These are phyloP conservation scores for Carpinus fangiana DNA, from an alignment of 306 rosid species.

Conservation along the genomic window DNA sequence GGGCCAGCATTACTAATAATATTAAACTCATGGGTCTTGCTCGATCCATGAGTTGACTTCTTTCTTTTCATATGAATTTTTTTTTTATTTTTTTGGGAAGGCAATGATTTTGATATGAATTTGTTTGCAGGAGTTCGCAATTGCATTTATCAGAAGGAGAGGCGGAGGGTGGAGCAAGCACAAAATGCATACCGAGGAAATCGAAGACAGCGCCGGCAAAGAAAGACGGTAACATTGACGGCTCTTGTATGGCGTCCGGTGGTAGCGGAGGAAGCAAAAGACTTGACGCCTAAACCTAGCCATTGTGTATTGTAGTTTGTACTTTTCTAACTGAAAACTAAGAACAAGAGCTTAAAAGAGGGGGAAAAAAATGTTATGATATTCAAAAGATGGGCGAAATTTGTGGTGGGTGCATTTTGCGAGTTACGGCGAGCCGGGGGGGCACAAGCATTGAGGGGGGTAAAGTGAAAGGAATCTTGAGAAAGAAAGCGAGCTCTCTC, in stretches of 20 bases:
- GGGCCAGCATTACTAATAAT: too few relatives aligned
- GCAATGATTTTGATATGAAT: neutral
- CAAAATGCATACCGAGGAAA: slow-evolving; percentile 90
- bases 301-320: slow-evolving; percentile 28
- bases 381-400: slow-evolving; percentile 26
- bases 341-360: slow-evolving; percentile 7
- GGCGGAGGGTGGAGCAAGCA: slow-evolving; percentile 41
- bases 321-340: slow-evolving; percentile 16
- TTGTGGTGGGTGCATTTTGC: slow-evolving; percentile 21
- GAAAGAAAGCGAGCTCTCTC: slow-evolving; percentile 2
- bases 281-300: slow-evolving; percentile 29
- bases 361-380: slow-evolving; percentile 23
- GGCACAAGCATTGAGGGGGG: slow-evolving; percentile 31
- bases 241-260: slow-evolving; percentile 25
- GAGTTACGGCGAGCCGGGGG: slow-evolving; percentile 35
- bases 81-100: too few relatives aligned
- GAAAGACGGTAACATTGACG: slow-evolving; percentile 39
- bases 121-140: slow-evolving; percentile 60
- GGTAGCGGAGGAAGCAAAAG: slow-evolving; percentile 57
- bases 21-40: neutral
- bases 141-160: slow-evolving; percentile 58
- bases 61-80: too few relatives aligned
- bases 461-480: slow-evolving; percentile 24
- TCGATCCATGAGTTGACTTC: slow-evolving; percentile 15
- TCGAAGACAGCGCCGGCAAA: slow-evolving; percentile 46